Percentiles rank a stretch among this genome's conserved stretches.
Conservation (phyloP, 1,284 basidiomycete species). For the Moesziomyces parantarcticus region DNA sequence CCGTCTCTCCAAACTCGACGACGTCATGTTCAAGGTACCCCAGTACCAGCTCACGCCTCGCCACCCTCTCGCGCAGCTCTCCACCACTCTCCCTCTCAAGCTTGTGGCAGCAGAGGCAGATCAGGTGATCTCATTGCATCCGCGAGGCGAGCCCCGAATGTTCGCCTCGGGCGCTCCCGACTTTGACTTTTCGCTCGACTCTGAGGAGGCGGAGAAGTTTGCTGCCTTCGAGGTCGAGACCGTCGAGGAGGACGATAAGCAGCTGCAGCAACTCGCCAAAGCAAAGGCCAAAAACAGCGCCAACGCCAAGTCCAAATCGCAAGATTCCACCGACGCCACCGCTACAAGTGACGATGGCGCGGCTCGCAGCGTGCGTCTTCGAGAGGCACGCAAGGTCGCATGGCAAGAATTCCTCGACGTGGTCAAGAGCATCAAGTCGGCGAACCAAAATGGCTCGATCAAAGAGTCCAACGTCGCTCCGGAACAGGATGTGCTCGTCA, state of each 20-base stretch:
- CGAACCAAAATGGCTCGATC: neutral
- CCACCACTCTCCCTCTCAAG: conserved; percentile 15
- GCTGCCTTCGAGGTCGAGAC: conserved; percentile 68
- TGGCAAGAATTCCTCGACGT: conserved; percentile 52
- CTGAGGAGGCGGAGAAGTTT: conserved; percentile 27
- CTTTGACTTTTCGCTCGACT: conserved; percentile 61
- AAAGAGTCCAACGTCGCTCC: conserved; percentile 1
- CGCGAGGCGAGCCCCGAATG: conserved; percentile 31
- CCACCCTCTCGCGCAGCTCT: conserved; percentile 3
- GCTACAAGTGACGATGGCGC: conserved; percentile 26
- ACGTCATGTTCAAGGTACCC: conserved; percentile 79
- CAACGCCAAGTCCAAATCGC: conserved; percentile 68
- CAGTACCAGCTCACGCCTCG: conserved; percentile 69
- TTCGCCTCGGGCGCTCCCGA: conserved; percentile 39
- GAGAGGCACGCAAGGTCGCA: conserved; percentile 47
- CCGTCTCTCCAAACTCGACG: conserved; percentile 78
- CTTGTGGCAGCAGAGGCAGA: conserved; percentile 24
- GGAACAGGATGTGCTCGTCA: conserved; percentile 73
- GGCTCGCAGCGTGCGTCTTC: conserved; percentile 31
- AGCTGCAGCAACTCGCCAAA: conserved; percentile 69
- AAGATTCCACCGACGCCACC: conserved; percentile 14
- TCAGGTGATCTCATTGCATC: conserved; percentile 39
- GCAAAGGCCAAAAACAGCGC: conserved; percentile 42
- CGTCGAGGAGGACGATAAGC: conserved; percentile 70
- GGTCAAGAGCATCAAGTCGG: conserved; percentile 35